Conservation (phyloP, 2,329 filamentous ascomycete genomes). For the Orbilia brochopaga region DNA sequence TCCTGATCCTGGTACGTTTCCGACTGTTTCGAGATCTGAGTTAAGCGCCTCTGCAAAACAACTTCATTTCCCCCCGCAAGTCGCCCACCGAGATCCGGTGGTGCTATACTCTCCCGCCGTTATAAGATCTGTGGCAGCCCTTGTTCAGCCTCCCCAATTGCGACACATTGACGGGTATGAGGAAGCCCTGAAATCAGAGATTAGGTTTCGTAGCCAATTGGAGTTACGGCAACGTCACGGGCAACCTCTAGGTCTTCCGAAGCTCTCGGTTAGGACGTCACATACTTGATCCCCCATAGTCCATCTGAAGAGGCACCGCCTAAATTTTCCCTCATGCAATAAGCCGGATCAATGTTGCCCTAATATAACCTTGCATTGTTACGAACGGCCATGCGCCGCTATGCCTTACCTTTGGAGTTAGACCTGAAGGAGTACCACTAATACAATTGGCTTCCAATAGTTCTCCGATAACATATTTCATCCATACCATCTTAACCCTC, state of each 20-base stretch:
- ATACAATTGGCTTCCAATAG: neutral
- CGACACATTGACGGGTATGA: slow-evolving; percentile 20
- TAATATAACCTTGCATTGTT: slow-evolving; percentile 4
- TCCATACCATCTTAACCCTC: slow-evolving; percentile 1
- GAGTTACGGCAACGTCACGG: slow-evolving; percentile 40
- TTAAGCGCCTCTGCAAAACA: slow-evolving; percentile 40
- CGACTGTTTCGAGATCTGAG: slow-evolving; percentile 28
- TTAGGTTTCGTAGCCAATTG: slow-evolving; percentile 31
- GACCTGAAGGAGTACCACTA: neutral
- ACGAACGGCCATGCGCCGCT: neutral
- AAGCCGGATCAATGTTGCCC: neutral
- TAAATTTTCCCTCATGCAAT: neutral
- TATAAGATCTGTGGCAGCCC: slow-evolving; percentile 9
- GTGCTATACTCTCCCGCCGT: slow-evolving; percentile 1
- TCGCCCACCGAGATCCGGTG: slow-evolving; percentile 6
- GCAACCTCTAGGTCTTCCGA: slow-evolving; percentile 2
- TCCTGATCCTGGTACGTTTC: slow-evolving; percentile 25
- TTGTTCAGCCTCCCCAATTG: slow-evolving; percentile 15
- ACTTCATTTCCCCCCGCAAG: slow-evolving; percentile 42
- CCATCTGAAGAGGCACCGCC: neutral
- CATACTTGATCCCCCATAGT: slow-evolving; percentile 8
- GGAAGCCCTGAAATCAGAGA: slow-evolving; percentile 27
- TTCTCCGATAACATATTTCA: neutral
- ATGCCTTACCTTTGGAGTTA: neutral
- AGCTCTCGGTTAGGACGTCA: slow-evolving; percentile 3